These are phyloP conservation scores for Mycena rosella DNA, from an alignment of 768 basidiomycete genomes.

Conservation along the genomic window DNA sequence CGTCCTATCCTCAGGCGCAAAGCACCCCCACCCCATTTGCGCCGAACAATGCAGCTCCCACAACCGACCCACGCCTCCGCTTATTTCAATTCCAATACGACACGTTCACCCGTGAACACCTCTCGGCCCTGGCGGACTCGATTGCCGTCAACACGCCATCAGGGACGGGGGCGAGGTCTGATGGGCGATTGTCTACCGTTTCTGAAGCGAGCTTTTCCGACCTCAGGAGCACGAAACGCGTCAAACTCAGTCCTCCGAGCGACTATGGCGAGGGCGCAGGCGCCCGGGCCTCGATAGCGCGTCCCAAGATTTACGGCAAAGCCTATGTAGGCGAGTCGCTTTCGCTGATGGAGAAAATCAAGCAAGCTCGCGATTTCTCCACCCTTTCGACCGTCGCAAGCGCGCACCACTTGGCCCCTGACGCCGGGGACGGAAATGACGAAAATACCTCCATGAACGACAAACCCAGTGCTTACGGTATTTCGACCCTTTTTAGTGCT, in stretches of 20 bases:
- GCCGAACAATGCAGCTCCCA: slow-evolving; percentile 47
- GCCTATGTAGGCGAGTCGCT: slow-evolving; percentile 86
- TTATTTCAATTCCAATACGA: slow-evolving; percentile 97
- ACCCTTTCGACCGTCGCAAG: slow-evolving; percentile 76
- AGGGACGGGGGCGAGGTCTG: slow-evolving; percentile 62
- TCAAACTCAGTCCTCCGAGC: slow-evolving; percentile 79
- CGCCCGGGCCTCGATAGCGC: slow-evolving; percentile 59
- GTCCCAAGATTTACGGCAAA: slow-evolving; percentile 61
- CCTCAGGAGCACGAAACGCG: slow-evolving; percentile 81
- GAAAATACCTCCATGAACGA: slow-evolving; percentile 24
- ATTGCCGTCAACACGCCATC: slow-evolving; percentile 88
- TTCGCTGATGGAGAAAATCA: slow-evolving; percentile 85
- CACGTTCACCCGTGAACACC: slow-evolving; percentile 94
- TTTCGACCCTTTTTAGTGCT: slow-evolving; percentile 6
- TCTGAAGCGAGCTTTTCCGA: slow-evolving; percentile 64
- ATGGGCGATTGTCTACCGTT: slow-evolving; percentile 59
- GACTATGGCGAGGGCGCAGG: slow-evolving; percentile 69
- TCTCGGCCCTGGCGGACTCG: slow-evolving; percentile 94
- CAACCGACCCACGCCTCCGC: slow-evolving; percentile 81
- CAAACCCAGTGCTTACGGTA: slow-evolving; percentile 41
- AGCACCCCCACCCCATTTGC: slow-evolving; percentile 66
- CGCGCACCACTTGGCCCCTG: slow-evolving; percentile 47
- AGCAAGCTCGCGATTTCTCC: slow-evolving; percentile 81
- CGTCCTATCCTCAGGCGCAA: slow-evolving; percentile 65
- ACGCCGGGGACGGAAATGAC: slow-evolving; percentile 32